Conservation (phyloP, 2,329 filamentous ascomycete species). For the Gaeumannomyces sp. region DNA sequence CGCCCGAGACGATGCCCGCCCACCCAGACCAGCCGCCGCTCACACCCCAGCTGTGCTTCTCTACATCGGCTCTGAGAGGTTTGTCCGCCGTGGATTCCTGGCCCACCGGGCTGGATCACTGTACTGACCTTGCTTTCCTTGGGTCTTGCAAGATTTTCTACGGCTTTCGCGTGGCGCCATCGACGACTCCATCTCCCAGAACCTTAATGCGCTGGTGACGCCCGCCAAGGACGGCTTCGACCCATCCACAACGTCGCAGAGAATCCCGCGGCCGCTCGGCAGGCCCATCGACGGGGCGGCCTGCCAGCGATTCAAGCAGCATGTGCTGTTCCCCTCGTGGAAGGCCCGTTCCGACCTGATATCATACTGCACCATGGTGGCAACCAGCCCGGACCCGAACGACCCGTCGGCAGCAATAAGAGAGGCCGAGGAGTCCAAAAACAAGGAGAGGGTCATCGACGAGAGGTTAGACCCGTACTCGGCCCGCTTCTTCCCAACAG, state of each 20-base stretch:
- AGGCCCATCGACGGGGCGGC: slow-evolving; percentile 52
- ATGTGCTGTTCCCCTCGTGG: slow-evolving; percentile 84
- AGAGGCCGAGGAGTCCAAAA: slow-evolving; percentile 62
- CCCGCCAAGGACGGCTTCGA: slow-evolving; percentile 71
- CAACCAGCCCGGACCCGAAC: slow-evolving; percentile 78
- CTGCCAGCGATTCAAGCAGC: slow-evolving; percentile 68
- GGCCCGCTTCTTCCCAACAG: slow-evolving; percentile 69
- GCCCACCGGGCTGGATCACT: background rate
- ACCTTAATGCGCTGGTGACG: slow-evolving; percentile 81
- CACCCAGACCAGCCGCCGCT: slow-evolving; percentile 44
- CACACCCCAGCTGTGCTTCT: slow-evolving; percentile 74
- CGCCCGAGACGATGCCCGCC: slow-evolving; percentile 35
- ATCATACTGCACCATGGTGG: slow-evolving; percentile 83
- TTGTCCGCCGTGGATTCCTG: slow-evolving; percentile 9
- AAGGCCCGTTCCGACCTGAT: slow-evolving; percentile 74
- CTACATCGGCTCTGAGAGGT: slow-evolving; percentile 64
- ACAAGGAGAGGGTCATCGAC: slow-evolving; percentile 70
- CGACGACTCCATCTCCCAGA: slow-evolving; percentile 90
- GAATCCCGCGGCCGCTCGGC: slow-evolving; percentile 39
- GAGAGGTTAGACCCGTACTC: slow-evolving; percentile 92
- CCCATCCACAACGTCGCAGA: slow-evolving; percentile 65
- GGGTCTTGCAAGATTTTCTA: slow-evolving; percentile 66
- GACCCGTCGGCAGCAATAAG: slow-evolving; percentile 71
- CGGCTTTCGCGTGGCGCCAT: slow-evolving; percentile 76
- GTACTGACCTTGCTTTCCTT: slow-evolving; percentile 10